Base-by-base conservation (phyloP, 163 green algal genomes). In the Scenedesmus sp. region DNA sequence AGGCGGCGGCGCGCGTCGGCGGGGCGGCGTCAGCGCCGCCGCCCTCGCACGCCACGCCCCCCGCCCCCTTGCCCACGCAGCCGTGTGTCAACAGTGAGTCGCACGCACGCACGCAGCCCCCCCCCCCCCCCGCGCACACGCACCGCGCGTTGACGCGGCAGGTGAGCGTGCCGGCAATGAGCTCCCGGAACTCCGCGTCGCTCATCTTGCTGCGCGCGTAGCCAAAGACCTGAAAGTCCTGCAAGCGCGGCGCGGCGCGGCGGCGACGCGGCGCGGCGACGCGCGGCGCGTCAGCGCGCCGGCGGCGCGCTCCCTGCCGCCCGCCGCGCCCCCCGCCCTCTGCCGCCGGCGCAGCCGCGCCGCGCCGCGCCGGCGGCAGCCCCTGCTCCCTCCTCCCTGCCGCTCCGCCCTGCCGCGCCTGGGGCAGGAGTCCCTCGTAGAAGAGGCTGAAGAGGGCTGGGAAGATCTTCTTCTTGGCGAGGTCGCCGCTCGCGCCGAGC, bases 391-490 rank as follows among this genome's bases (percentile, higher is more conserved):
- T n/a, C n/a, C n/a, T n/a, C n/a, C n/a, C n/a, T n/a, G n/a, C n/a
- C n/a, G n/a, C n/a, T n/a, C n/a, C n/a, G n/a, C n/a, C n/a, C n/a
- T n/a, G n/a, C n/a, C n/a, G n/a, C n/a, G 50, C 36, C n/a, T n/a
- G n/a, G 63, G 94, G 95, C 62, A 99, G 84, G 75, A 94, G 89
- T 5, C 92, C 91, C 75, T 99, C 91, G 54, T 98, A 96, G 83
- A 94, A 99, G 4, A 99, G 86, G 0, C 94, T 92, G 82, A 99
- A 99, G 0, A 99, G 89, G 0, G 96, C 91, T 24, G 96, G 96
- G 64, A 97, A 98, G 57, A 99, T 98, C 81, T 99, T 99, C 88
- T 98, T 98, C 83, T 94, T 94, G 45, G 94, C 94, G 34, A 98
- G 83, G 81, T 98, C 94, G 6, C 93, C 94, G 17, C 87, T 95